Base-by-base conservation (phyloP, 2,329 filamentous ascomycete genomes). In the Grosmannia clavigera region DNA sequence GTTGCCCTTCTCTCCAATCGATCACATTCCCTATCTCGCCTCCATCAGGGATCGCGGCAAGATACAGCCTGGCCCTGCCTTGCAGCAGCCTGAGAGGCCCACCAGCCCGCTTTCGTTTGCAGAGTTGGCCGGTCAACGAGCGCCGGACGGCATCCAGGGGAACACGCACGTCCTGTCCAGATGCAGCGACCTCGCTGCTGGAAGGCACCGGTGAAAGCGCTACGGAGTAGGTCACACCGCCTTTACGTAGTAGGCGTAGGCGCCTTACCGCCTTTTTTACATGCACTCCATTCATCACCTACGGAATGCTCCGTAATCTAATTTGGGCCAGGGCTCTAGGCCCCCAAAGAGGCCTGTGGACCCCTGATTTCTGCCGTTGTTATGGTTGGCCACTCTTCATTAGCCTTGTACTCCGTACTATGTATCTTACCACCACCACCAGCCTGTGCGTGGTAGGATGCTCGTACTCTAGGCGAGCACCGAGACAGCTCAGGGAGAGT, bases 331-430 rank as follows among this genome's bases (percentile, higher is more conserved):
- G 38, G 38, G 38, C 38, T 40, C 14, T 22, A 51, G 48, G 22
- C 22, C 48, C 48, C 48, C 22, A 51, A 51, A 52, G 5, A 52
- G 22, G 51, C 51, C 51, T 43, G 33, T 38, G 19, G 14, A 27
- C 29, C 19, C 46, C 31, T 40, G 31, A n/a, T 52, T 58, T 58
- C 57, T 58, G 57, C 57, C 57, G 57, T 51, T 53, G 46, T 58
- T 58, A 52, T 53, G 48, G 31, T 29, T 27, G 54, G 54, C 54
- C 38, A 33, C 9, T 31, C 29, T 31, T 31, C 29, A 22, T 22
- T 22, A 22, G 22, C 22, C 22, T 22, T 22, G 22, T 22, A 22
- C 22, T 7, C 29, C 7, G 5, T 31, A 7, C 33, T 9, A 35
- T 35, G 33, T 35, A 35, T 10, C 33, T 5, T 35, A 35, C 33